phyloP scores from a whole-genome alignment of 116 monocot genomes.

The Cymodocea nodosa region DNA sequence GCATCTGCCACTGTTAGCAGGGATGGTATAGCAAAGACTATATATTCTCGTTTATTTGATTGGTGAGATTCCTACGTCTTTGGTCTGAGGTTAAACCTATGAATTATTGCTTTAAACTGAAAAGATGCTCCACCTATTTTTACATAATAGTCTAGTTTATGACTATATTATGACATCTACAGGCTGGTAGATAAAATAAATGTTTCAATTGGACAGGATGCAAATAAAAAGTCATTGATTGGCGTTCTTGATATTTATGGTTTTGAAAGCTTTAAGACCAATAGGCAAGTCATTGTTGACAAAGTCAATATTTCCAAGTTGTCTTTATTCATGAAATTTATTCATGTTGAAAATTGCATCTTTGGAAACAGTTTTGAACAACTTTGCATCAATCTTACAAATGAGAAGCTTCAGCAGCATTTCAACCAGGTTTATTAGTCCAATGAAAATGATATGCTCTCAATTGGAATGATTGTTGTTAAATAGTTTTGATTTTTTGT shows the following conservation, averaged over 20 bases:
- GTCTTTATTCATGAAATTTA: not conserved
- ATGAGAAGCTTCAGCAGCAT: conserved; percentile 82
- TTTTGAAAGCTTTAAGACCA: conserved; percentile 59
- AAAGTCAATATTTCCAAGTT: not conserved
- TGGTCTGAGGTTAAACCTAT: too few species aligned
- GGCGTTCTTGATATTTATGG: conserved; percentile 76
- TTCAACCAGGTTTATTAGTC: conserved; percentile 52
- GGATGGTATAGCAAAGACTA: conserved; percentile 57
- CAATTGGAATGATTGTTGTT: not conserved
- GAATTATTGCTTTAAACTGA: too few species aligned
- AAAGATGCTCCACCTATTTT: not conserved
- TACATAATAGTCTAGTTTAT: too few species aligned
- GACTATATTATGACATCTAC: too few species aligned
- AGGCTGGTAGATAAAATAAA: too few species aligned
- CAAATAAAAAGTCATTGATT: conserved; percentile 42
- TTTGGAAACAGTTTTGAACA: conserved; percentile 52
- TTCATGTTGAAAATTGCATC: too few species aligned
- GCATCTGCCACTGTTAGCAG: conserved; percentile 50
- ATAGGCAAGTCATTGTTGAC: conserved; percentile 20
- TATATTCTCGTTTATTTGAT: conserved; percentile 67
- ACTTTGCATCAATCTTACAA: too few species aligned
- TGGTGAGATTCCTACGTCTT: conserved; percentile 20
- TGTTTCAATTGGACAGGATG: not conserved
- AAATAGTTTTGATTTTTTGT: not conserved
- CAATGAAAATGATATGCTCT: not conserved